Conservation (phyloP, 208 protist species). For the Trypanosoma caninum region DNA sequence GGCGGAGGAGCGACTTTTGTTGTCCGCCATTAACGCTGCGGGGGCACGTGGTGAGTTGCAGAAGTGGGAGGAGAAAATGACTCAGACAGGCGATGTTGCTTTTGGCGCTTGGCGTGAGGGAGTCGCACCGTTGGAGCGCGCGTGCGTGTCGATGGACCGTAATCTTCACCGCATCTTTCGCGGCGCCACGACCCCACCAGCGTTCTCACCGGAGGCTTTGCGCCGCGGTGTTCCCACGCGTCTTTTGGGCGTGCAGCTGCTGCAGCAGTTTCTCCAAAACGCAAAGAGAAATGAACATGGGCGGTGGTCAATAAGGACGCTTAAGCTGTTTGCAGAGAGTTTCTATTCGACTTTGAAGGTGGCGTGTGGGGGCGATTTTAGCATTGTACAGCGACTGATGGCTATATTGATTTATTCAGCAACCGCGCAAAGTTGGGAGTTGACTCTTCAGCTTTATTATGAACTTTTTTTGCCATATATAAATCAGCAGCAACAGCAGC, state of each 20-base stretch:
- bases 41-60: background rate
- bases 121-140: slow-evolving; percentile 6
- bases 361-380: background rate
- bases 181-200: slow-evolving; percentile 25
- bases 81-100: background rate
- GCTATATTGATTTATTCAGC: slow-evolving; percentile 8
- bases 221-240: slow-evolving; percentile 2
- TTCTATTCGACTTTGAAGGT: background rate
- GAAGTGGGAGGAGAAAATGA: background rate
- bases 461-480: slow-evolving; percentile 3
- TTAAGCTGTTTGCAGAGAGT: background rate
- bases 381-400: background rate
- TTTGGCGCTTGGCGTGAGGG: slow-evolving; percentile 29
- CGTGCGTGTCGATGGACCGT: slow-evolving; percentile 15
- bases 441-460: slow-evolving; percentile 12
- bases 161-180: slow-evolving; percentile 28
- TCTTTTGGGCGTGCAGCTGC: background rate
- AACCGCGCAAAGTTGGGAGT: background rate
- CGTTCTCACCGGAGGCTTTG: slow-evolving; percentile 18
- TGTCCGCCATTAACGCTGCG: slow-evolving; percentile 1
- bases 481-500: background rate
- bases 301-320: background rate
- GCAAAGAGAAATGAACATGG: background rate
- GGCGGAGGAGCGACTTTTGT: slow-evolving; percentile 1
- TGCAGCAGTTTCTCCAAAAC: background rate